A percentile compares a stretch with the other conserved stretches of the same genome.
These are phyloP conservation scores for Sugiyamaella chiloensis DNA, from an alignment of 805 yeast genomes.

Conservation along the genomic window DNA sequence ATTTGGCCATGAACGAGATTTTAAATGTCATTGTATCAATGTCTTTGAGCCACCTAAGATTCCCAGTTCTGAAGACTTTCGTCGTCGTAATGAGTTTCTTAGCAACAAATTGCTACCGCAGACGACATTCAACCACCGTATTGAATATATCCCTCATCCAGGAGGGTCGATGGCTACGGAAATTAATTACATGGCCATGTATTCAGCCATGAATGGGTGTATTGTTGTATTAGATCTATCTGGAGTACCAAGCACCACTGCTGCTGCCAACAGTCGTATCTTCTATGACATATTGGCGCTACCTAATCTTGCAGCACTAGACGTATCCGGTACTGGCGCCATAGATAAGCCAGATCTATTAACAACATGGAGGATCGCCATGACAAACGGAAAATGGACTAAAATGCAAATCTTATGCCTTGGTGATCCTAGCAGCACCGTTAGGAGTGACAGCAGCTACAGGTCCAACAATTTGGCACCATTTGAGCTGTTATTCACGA, in stretches of 20 bases:
- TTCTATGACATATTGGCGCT: constrained; percentile 6
- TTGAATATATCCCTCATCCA: constrained; percentile 14
- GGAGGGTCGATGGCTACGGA: constrained; percentile 2
- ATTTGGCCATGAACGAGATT: constrained; percentile 15
- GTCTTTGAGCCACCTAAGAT: too few species aligned
- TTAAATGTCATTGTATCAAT: constrained; percentile 15
- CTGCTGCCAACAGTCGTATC: background rate
- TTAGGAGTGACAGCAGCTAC: too few species aligned
- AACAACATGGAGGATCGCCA: constrained; percentile 17
- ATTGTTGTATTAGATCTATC: constrained; percentile 16
- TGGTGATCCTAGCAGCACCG: too few species aligned
- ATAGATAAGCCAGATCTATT: constrained; percentile 9
- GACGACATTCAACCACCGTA: constrained; percentile 16
- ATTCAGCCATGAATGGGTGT: background rate
- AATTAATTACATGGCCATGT: background rate
- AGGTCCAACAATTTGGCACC: background rate
- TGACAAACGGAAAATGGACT: constrained; percentile 11
- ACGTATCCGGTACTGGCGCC: constrained; percentile 13
- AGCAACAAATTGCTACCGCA: background rate
- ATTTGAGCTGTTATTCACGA: constrained; percentile 1
- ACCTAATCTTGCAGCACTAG: constrained; percentile 17
- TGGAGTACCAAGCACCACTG: constrained; percentile 2
- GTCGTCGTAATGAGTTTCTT: too few species aligned
- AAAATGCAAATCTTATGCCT: constrained; percentile 15
- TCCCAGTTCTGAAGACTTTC: too few species aligned